Conservation (phyloP, 345 rosid genomes). For the Erodium maritimum region DNA sequence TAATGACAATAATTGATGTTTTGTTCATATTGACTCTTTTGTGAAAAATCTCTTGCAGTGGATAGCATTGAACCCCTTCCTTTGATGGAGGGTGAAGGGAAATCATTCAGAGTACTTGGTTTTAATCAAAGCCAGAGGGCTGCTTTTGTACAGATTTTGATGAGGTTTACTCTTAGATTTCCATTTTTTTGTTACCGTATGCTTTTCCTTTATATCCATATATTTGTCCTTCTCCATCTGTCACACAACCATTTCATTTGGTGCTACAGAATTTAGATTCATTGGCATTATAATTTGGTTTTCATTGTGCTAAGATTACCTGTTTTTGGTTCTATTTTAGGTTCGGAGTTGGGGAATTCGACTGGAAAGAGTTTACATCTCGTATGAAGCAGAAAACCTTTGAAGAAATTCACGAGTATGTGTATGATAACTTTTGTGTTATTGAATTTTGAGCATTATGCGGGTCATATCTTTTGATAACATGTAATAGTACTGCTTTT, state of each 20-base stretch:
- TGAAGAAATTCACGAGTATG: slow-evolving; percentile 76
- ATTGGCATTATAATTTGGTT: slow-evolving; percentile 2
- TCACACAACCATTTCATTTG: neutral
- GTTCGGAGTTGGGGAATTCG: slow-evolving; percentile 80
- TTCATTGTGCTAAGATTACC: neutral
- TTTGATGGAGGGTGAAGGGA: slow-evolving; percentile 98
- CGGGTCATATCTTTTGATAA: neutral
- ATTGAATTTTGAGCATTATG: slow-evolving; percentile 7
- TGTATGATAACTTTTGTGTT: slow-evolving; percentile 6
- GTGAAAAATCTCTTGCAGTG: slow-evolving; percentile 22
- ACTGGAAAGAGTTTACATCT: slow-evolving; percentile 78
- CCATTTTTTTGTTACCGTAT: slow-evolving; percentile 3
- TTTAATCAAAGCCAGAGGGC: slow-evolving; percentile 95
- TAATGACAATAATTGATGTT: neutral
- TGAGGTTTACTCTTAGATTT: slow-evolving; percentile 44
- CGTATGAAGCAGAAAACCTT: slow-evolving; percentile 88
- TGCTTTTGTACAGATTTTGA: slow-evolving; percentile 76
- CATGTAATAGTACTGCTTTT: no score
- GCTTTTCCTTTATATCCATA: neutral
- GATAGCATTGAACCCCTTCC: slow-evolving; percentile 72
- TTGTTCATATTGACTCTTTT: slow-evolving; percentile 7
- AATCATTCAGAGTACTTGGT: slow-evolving; percentile 84
- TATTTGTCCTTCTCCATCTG: neutral
- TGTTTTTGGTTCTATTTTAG: slow-evolving; percentile 26
- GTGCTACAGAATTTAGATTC: neutral